These are phyloP conservation scores for Vaccinium myrtillus DNA, from an alignment of 148 eudicot species.

Conservation along the genomic window DNA sequence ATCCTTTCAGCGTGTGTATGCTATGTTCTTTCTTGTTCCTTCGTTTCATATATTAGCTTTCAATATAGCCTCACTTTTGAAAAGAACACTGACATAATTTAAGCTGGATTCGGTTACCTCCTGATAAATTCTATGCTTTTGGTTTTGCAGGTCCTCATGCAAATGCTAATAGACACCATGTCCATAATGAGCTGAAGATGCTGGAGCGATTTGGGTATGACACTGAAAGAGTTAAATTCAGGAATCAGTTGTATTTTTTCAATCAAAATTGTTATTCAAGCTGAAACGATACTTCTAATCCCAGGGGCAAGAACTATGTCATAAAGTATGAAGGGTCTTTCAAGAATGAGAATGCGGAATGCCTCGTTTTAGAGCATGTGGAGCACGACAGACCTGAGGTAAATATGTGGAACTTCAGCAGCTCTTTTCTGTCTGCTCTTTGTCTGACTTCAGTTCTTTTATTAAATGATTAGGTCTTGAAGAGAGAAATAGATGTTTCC, in stretches of 20 bases:
- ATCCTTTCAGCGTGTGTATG: background rate
- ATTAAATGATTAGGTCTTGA: constrained; percentile 50
- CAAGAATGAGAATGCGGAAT: constrained; percentile 63
- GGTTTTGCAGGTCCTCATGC: constrained; percentile 75
- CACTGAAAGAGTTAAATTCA: background rate
- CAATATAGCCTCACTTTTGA: background rate
- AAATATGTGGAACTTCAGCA: constrained; percentile 7
- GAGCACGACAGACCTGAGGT: constrained; percentile 96
- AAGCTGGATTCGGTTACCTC: background rate
- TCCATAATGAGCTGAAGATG: constrained; percentile 86
- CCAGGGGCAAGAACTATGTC: constrained; percentile 86
- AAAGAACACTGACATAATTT: background rate
- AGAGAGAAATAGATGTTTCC: constrained; percentile 56
- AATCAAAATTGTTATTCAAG: constrained; percentile 13
- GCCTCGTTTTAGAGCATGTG: constrained; percentile 89
- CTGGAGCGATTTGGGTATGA: constrained; percentile 90
- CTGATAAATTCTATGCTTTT: constrained; percentile 13
- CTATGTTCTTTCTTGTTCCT: constrained; percentile 1
- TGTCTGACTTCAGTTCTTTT: constrained; percentile 8
- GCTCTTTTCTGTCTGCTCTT: background rate
- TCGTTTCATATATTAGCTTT: background rate
- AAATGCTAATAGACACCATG: constrained; percentile 71
- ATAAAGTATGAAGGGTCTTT: constrained; percentile 58
- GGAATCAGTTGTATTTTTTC: background rate
- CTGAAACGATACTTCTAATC: constrained; percentile 12